Conservation (phyloP, 129 eudicot species). For the Arctium lappa region DNA sequence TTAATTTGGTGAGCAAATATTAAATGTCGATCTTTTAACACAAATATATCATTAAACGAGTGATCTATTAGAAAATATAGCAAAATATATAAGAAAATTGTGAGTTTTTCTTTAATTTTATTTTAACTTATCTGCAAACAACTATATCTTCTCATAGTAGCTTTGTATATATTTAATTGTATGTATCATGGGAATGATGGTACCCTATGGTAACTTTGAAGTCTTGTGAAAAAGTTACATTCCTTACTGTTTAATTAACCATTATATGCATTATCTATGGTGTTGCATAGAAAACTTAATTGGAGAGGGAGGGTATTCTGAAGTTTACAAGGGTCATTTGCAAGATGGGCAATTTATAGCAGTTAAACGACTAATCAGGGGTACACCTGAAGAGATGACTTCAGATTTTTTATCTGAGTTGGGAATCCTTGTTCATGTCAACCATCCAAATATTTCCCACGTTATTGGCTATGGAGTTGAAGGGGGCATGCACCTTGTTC, state of each 20-base stretch:
- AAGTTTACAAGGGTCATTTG: slow-evolving; percentile 79
- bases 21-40: background rate
- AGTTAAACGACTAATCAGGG: slow-evolving; percentile 67
- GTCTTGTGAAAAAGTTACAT: background rate
- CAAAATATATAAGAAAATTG: background rate
- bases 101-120: background rate
- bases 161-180: background rate
- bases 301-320: slow-evolving; percentile 95
- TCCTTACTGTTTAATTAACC: background rate
- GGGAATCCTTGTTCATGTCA: slow-evolving; percentile 89
- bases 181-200: background rate
- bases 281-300: slow-evolving; percentile 55
- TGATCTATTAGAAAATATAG: background rate
- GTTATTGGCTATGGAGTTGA: slow-evolving; percentile 93
- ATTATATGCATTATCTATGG: background rate
- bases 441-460: slow-evolving; percentile 84
- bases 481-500: slow-evolving; percentile 97
- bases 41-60: background rate
- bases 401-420: slow-evolving; percentile 93
- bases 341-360: slow-evolving; percentile 72
- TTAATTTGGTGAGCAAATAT: background rate
- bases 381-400: slow-evolving; percentile 79
- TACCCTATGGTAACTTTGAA: background rate
- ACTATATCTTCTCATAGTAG: background rate
- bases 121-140: background rate